Conservation (phyloP, 1,284 basidiomycete genomes). For the Austroboletus rostrupii region DNA sequence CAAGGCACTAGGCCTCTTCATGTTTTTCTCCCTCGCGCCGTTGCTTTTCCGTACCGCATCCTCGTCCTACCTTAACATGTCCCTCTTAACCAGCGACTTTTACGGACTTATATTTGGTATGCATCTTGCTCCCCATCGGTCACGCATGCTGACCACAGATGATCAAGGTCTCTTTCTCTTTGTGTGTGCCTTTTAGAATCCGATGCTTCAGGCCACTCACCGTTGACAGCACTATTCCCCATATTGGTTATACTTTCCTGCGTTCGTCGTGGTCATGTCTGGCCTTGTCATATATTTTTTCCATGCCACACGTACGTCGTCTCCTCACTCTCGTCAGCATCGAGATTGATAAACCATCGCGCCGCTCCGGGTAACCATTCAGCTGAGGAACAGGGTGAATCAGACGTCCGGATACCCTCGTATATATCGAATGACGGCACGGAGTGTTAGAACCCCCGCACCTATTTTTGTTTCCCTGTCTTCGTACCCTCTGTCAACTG, state of each 20-base stretch:
- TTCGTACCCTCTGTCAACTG: background rate
- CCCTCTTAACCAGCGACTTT: conserved; percentile 81
- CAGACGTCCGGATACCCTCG: conserved; percentile 22
- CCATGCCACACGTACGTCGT: conserved; percentile 65
- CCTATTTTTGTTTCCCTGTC: background rate
- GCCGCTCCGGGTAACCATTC: background rate
- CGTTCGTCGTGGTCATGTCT: conserved; percentile 62
- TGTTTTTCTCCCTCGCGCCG: conserved; percentile 80
- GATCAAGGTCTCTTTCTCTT: conserved; percentile 60
- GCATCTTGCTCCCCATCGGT: conserved; percentile 10
- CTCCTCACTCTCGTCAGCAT: background rate
- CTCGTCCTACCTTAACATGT: conserved; percentile 79
- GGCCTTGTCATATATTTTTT: conserved; percentile 81
- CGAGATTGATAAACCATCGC: background rate
- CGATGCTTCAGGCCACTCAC: background rate
- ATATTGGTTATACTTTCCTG: conserved; percentile 81
- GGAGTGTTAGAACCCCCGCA: conserved; percentile 10
- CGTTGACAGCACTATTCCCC: conserved; percentile 63
- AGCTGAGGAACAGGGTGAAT: conserved; percentile 30
- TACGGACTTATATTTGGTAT: conserved; percentile 78
- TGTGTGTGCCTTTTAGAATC: conserved; percentile 35
- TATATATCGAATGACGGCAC: conserved; percentile 10
- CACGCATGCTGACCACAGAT: conserved; percentile 1
- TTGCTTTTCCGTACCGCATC: conserved; percentile 78
- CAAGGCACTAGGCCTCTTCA: conserved; percentile 54